Conservation (phyloP, 2,329 filamentous ascomycete species). For the Colletotrichum gigasporum region DNA sequence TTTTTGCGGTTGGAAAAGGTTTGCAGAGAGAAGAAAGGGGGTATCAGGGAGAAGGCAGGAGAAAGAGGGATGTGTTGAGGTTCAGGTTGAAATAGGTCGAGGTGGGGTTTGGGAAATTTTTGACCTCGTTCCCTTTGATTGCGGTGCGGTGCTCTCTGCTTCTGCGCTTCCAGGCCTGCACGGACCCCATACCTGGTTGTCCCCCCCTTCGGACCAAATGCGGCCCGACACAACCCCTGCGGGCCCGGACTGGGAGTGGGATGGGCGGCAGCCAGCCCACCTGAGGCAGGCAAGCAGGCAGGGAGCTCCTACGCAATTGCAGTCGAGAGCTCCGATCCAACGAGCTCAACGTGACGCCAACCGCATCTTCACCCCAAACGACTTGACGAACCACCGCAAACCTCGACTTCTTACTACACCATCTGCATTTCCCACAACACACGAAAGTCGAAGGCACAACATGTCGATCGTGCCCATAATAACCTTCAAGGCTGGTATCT, state of each 20-base stretch:
- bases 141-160: constrained; percentile 30
- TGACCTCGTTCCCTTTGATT: constrained; percentile 35
- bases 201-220: constrained; percentile 34
- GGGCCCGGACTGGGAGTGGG: neutral
- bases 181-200: constrained; percentile 29
- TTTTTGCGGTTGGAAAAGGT: constrained; percentile 51
- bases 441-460: constrained; percentile 34
- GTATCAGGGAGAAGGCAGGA: constrained; percentile 37
- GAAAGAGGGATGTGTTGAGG: constrained; percentile 35
- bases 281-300: constrained; percentile 21
- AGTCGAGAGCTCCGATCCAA: constrained; percentile 20
- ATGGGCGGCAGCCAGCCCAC: constrained; percentile 14
- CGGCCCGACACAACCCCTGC: constrained; percentile 26
- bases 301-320: constrained; percentile 32
- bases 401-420: neutral
- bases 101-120: constrained; percentile 55
- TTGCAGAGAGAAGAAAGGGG: constrained; percentile 37
- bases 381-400: neutral
- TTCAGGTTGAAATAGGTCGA: constrained; percentile 36
- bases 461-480: constrained; percentile 91
- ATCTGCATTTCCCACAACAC: neutral
- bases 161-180: constrained; percentile 20
- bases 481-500: constrained; percentile 95
- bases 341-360: constrained; percentile 26
- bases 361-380: constrained; percentile 2